Evolutionary conservation across 768 basidiomycete genomes (phyloP).

Genomic region (Auricularia sp.): DNA sequence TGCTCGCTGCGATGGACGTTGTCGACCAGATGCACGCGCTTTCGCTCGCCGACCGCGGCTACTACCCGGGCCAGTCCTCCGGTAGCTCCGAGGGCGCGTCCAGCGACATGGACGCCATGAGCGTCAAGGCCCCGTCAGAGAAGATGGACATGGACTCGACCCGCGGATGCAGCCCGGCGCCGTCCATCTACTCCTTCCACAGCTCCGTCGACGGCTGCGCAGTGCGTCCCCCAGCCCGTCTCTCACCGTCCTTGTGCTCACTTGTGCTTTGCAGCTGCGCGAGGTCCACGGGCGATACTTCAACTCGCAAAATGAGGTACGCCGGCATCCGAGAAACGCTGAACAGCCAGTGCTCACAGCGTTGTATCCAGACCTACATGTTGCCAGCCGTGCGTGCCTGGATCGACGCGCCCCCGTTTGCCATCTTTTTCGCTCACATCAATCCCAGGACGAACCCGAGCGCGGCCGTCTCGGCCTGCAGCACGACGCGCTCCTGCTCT

Average conservation of each 20-base stretch:
- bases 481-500: background rate
- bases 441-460: background rate
- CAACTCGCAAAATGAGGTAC: background rate
- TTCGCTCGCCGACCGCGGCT: background rate
- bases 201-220: background rate
- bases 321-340: background rate
- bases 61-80: background rate
- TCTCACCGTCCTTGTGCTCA: background rate
- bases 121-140: background rate
- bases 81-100: background rate
- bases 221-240: background rate
- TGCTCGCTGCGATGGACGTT: background rate
- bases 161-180: background rate
- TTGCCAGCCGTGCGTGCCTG: background rate
- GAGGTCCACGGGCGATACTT: conserved; percentile 1
- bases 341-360: background rate
- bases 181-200: background rate
- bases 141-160: conserved; percentile 1
- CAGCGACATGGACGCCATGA: background rate
- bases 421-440: background rate
- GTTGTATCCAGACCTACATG: background rate
- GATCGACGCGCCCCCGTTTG: background rate
- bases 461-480: background rate
- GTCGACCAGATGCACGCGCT: background rate
- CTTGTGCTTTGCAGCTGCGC: background rate